Conservation (phyloP, 208 protist genomes). For the Leishmania tarentolae region DNA sequence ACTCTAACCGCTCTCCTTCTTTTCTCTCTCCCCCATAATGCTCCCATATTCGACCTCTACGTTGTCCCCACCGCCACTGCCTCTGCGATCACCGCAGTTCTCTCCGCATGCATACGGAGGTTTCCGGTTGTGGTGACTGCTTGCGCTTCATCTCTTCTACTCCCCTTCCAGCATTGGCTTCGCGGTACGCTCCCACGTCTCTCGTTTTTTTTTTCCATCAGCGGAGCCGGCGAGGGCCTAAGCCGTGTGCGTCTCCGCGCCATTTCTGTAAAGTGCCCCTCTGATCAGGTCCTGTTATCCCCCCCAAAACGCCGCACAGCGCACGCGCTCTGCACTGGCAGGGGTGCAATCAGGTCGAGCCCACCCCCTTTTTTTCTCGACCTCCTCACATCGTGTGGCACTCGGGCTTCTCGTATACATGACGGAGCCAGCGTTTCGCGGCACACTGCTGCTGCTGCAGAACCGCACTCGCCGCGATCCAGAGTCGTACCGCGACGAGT, state of each 20-base stretch:
- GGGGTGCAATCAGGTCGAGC: neutral
- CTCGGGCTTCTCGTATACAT: constrained; percentile 20
- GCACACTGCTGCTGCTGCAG: constrained; percentile 95
- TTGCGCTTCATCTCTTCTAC: neutral
- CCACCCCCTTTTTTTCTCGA: neutral
- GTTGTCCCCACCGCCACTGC: neutral
- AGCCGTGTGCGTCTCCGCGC: neutral
- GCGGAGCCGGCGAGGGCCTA: neutral
- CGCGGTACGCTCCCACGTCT: neutral
- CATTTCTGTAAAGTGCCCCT: neutral
- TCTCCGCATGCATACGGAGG: neutral
- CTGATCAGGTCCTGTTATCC: neutral
- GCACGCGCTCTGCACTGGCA: neutral
- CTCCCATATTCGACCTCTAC: neutral
- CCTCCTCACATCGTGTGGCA: neutral
- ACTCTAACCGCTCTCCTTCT: neutral
- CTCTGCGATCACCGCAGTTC: neutral
- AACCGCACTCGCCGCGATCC: constrained; percentile 96
- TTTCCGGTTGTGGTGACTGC: neutral
- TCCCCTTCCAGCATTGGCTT: neutral
- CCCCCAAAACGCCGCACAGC: neutral
- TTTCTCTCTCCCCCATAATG: neutral
- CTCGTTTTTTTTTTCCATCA: neutral
- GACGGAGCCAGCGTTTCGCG: constrained; percentile 81
- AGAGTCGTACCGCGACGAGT: constrained; percentile 96